Percentiles rank a stretch among this genome's conserved stretches.
Conservation (phyloP, 2,329 filamentous ascomycete species). For the Saccharata proteae region DNA sequence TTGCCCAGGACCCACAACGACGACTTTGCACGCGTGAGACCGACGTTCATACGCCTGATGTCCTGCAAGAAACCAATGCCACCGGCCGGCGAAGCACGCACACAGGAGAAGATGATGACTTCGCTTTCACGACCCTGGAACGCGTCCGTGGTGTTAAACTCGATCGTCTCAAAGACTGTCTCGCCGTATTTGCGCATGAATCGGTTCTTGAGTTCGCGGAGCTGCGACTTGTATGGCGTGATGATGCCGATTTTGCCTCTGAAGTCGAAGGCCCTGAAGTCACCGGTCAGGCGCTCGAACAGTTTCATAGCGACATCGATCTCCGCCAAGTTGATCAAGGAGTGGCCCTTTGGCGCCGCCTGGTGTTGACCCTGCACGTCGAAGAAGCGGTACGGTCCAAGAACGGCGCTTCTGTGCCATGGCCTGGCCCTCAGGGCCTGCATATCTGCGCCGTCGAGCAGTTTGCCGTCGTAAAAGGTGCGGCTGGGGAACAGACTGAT, state of each 20-base stretch:
- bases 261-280: slow-evolving; percentile 58
- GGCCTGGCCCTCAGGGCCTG: slow-evolving; percentile 58
- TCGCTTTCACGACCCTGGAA: slow-evolving; percentile 96
- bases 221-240: slow-evolving; percentile 91
- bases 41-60: slow-evolving; percentile 98
- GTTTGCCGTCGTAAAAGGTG: slow-evolving; percentile 81
- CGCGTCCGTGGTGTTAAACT: slow-evolving; percentile 98
- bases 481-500: slow-evolving; percentile 84
- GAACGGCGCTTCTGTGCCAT: slow-evolving; percentile 72
- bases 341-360: slow-evolving; percentile 71
- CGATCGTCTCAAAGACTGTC: slow-evolving; percentile 62
- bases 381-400: slow-evolving; percentile 94
- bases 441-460: slow-evolving; percentile 82
- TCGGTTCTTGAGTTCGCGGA: slow-evolving; percentile 63
- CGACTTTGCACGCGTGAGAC: slow-evolving; percentile 89
- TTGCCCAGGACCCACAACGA: slow-evolving; percentile 95
- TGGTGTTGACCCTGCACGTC: slow-evolving; percentile 84
- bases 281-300: slow-evolving; percentile 64
- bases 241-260: slow-evolving; percentile 88
- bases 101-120: slow-evolving; percentile 97
- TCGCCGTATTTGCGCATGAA: slow-evolving; percentile 66
- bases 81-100: slow-evolving; percentile 81
- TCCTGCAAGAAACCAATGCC: slow-evolving; percentile 98
- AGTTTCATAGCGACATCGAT: slow-evolving; percentile 75
- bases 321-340: slow-evolving; percentile 79